Evolutionary conservation across 2,329 filamentous ascomycete species (phyloP), one percentile per base, ranked within the genome.

Genomic region (Diatrype stigma): DNA sequence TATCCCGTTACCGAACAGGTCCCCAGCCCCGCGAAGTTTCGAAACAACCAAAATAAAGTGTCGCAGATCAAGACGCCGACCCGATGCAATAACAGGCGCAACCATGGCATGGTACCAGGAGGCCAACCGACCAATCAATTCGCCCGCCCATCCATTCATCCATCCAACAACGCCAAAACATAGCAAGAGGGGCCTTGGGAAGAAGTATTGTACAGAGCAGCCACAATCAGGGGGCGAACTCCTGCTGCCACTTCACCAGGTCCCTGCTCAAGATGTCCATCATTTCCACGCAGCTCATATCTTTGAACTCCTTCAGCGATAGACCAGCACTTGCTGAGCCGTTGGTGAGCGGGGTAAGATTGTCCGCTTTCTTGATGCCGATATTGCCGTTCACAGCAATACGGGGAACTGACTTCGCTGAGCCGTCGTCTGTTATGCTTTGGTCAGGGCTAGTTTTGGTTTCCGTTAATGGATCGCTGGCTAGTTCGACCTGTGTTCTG

Each of bases 401-500:
- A 34, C 65, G 58, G 8, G 67, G 66, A 44, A 62, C 51, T 50
- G 50, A 51, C 23, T 60, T 64, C 47, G 64, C 60, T 46, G 65
- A 71, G 56, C 60, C 61, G 38, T 73, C 70, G 52, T 71, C 58
- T 51, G 73, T 63, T 51, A 71, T 60, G 58, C 72, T 57, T 57
- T 73, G 64, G 57, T 76, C 69, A 61, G 75, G 67, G 40, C 64
- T 67, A 45, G 70, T 68, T 34, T 70, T 68, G 21, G 70, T 62
- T 48, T 70, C 64, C 6, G 70, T 76, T 54, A 72, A 70, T 68
- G 73, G 70, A 54, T 85, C 86, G 28, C 81, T 84, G 2, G 89
- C 90, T 70, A 96, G 81, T 63, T 96, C 92, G 6, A 96, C 78
- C 67, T 96, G 91, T 51, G 90, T 93, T 58, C 90, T 84, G 3